Evolutionary conservation across 2,329 filamentous ascomycete species (phyloP).

Genomic region (Pseudonectria buxi): DNA sequence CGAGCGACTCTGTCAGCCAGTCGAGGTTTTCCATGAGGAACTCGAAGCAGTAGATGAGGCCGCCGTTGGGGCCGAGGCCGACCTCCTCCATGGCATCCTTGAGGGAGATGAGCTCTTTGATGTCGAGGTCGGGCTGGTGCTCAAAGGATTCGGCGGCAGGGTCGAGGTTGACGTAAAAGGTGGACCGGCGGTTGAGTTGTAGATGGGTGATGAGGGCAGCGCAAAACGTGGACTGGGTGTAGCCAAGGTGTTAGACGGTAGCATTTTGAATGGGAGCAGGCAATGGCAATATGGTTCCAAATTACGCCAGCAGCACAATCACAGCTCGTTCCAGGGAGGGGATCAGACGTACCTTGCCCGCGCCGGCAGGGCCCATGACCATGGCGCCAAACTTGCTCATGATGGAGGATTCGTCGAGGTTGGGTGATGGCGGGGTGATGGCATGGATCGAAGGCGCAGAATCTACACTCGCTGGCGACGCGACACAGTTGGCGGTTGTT

Average conservation of each 20-base stretch:
- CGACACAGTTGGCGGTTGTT: background rate
- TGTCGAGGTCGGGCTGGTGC: conserved; percentile 88
- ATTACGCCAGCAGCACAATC: background rate
- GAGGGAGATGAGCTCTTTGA: conserved; percentile 88
- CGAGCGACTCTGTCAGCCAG: conserved; percentile 79
- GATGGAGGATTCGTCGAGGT: conserved; percentile 1
- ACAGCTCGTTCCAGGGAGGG: background rate
- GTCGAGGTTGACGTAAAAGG: conserved; percentile 97
- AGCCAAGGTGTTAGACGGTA: conserved; percentile 5
- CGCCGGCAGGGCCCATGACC: conserved; percentile 93
- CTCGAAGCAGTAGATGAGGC: conserved; percentile 93
- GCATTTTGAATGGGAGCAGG: conserved; percentile 13
- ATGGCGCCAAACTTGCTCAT: conserved; percentile 96
- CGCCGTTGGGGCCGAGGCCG: conserved; percentile 82
- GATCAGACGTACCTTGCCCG: conserved; percentile 65
- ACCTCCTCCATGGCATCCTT: conserved; percentile 97
- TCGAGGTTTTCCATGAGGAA: conserved; percentile 92
- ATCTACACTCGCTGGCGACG: background rate
- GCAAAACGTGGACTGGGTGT: conserved; percentile 80
- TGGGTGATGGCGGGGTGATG: conserved; percentile 5
- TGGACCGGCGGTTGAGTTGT: conserved; percentile 81
- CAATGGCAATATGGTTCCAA: conserved; percentile 11
- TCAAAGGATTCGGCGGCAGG: conserved; percentile 90
- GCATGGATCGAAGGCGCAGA: conserved; percentile 1
- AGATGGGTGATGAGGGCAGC: conserved; percentile 88